Percentiles rank a stretch among this genome's conserved stretches.
phyloP scores from a whole-genome alignment of 2,329 filamentous ascomycete genomes.

The Cladosporium sp. region DNA sequence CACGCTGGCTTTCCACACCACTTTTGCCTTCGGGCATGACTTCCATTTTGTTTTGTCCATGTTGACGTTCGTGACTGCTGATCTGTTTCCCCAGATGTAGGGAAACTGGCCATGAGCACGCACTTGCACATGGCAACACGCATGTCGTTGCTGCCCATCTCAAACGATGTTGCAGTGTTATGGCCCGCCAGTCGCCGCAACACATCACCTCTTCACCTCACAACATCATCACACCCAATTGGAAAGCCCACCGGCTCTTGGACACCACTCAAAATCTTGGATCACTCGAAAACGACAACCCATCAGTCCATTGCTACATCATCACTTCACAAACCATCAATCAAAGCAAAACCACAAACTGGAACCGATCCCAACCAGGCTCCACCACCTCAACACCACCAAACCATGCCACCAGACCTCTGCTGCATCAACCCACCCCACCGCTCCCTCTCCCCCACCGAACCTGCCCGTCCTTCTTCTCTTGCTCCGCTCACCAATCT shows the following conservation, averaged over 20 bases:
- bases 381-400: neutral
- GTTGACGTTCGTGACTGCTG: neutral
- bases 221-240: neutral
- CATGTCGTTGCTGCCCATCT: neutral
- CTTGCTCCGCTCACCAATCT: conserved; percentile 12
- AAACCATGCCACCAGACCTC: conserved; percentile 10
- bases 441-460: conserved; percentile 24
- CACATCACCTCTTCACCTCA: neutral
- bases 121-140: neutral
- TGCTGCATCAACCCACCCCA: conserved; percentile 28
- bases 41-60: neutral
- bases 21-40: neutral
- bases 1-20: conserved; percentile 8
- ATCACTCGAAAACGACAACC: neutral
- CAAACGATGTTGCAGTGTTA: neutral
- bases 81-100: neutral
- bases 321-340: conserved; percentile 7
- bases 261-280: conserved; percentile 1
- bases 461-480: neutral
- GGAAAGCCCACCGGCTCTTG: neutral
- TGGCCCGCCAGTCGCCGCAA: neutral
- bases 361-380: neutral
- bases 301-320: conserved; percentile 9
- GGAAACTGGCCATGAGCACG: neutral
- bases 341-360: no score